Evolutionary conservation across 345 rosid species (phyloP), one percentile per base, ranked within the genome.

Genomic region (Eucalyptus decipiens): DNA sequence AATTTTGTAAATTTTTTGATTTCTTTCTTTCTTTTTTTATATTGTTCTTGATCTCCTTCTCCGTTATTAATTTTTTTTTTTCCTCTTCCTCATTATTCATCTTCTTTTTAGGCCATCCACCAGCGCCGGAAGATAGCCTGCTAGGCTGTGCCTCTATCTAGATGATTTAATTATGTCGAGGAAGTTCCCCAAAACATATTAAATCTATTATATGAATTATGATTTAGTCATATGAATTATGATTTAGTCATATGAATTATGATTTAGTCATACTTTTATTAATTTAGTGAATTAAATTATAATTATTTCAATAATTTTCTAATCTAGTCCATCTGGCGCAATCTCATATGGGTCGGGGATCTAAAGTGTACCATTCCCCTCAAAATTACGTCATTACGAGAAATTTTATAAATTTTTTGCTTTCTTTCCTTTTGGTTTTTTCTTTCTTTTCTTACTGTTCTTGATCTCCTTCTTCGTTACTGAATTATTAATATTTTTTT

Each of bases 121-220:
- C 4, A 0, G 24, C 1, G 9, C 24, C 56, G 9, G 24, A 52
- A 52, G 9, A 52, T 52, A 51, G 56, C 24, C 0, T 0, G 24
- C 56, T 52, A 52, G 56, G 24, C 0, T 52, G 10, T 52, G 56
- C 56, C 56, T 0, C 56, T 1, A 52, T 52, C 10, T 52, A 52
- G 56, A 52, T 52, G 24, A 52, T 1, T 52, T 52, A 19, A 52
- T 19, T 52, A 52, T 1, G 56, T 19, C 0, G n/a, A 7, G 69
- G 5, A 62, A 62, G 32, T 62, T 26, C 16, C 69, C 69, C 9
- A 62, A n/a, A 65, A 30, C 18, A 17, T 7, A 16, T 15, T 30
- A 65, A 65, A n/a, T 14, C 34, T 62, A 30, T 30, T 30, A 30
- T 65, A 65, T 15, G 11, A n/a, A 65, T 7, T 65, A 1, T 7